Base-by-base conservation (phyloP, 208 protist genomes). In the Vickermania ingenoplastis region DNA sequence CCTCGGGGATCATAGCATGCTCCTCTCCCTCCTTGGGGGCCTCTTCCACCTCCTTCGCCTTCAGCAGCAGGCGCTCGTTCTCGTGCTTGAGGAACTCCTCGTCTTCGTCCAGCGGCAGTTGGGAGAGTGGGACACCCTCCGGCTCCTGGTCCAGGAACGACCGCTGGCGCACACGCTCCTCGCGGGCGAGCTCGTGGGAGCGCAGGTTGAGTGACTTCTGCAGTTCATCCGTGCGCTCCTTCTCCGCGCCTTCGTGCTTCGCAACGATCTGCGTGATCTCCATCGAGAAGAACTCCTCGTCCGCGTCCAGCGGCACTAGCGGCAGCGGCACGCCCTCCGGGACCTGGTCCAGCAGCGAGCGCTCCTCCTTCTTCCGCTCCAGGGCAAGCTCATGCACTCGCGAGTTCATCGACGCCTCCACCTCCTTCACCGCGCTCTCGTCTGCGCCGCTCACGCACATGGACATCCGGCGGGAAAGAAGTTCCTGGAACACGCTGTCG, bases 231-330 rank as follows among this genome's bases (percentile, higher is more conserved):
- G 67, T 63, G 26, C 29, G 51, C 1, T 67, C 31, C 31, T 77
- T 75, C 27, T 63, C 69, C 26, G 30, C 45, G 41, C 69, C 68
- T 60, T 86, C 65, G 57, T 69, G 51, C 57, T 66, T 67, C 41
- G 77, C 54, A 1, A 17, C 24, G 48, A 31, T 31, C 14, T 62
- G 60, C 65, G 72, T 55, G 13, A 68, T 29, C 59, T 75, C 73
- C 30, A 73, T 49, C 31, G 24, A 53, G 0, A 24, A 2, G 57
- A 84, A 87, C 49, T 59, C 61, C 24, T 50, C 22, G 50, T 78
- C 71, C 7, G 69, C 58, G 51, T 81, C 75, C 59, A 81, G 65
- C 1, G 41, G 53, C 31, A 66, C 27, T 59, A 79, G 65, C 2
- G 41, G 53, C 30, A 66, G 27, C n/a, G 41, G 28, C 4, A 82